A percentile compares a stretch with the other conserved stretches of the same genome.
Conservation (phyloP, 2,329 filamentous ascomycete species). For the Cladosporium sp. region DNA sequence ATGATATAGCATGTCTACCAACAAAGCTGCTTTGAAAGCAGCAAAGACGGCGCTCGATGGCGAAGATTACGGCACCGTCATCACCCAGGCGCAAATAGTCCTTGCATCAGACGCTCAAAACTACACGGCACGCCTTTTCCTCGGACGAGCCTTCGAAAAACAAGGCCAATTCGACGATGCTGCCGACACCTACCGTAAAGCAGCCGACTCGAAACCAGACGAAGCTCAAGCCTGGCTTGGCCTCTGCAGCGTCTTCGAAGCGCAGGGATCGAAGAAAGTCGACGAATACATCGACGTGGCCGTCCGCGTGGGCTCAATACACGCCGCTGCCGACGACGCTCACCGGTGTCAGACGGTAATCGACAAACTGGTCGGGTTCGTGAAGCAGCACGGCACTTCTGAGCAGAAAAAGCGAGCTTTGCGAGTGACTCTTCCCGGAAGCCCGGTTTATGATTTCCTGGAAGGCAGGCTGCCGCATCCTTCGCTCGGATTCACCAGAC, state of each 20-base stretch:
- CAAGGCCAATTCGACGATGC: slow-evolving; percentile 66
- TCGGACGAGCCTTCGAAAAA: slow-evolving; percentile 81
- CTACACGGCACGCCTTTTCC: slow-evolving; percentile 84
- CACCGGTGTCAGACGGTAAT: slow-evolving; percentile 60
- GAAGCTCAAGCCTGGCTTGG: slow-evolving; percentile 92
- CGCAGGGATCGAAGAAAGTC: slow-evolving; percentile 65
- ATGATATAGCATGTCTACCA: slow-evolving; percentile 34
- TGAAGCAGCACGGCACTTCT: slow-evolving; percentile 66
- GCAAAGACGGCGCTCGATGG: slow-evolving; percentile 74
- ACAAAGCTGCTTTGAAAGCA: slow-evolving; percentile 75
- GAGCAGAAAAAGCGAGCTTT: slow-evolving; percentile 73
- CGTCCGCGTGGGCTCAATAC: slow-evolving; percentile 70
- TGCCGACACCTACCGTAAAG: slow-evolving; percentile 70
- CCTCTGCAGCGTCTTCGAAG: slow-evolving; percentile 79
- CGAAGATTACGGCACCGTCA: slow-evolving; percentile 73
- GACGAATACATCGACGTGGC: slow-evolving; percentile 70
- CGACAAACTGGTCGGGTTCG: slow-evolving; percentile 74
- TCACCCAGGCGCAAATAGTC: slow-evolving; percentile 63
- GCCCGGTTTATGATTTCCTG: slow-evolving; percentile 73
- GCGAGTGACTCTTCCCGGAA: slow-evolving; percentile 71
- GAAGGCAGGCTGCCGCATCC: slow-evolving; percentile 82
- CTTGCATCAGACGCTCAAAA: slow-evolving; percentile 70
- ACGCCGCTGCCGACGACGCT: slow-evolving; percentile 59
- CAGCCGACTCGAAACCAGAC: slow-evolving; percentile 65
- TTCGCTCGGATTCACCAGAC: slow-evolving; percentile 71